Conservation (phyloP, 2,329 filamentous ascomycete species). For the Chalara sp. region DNA sequence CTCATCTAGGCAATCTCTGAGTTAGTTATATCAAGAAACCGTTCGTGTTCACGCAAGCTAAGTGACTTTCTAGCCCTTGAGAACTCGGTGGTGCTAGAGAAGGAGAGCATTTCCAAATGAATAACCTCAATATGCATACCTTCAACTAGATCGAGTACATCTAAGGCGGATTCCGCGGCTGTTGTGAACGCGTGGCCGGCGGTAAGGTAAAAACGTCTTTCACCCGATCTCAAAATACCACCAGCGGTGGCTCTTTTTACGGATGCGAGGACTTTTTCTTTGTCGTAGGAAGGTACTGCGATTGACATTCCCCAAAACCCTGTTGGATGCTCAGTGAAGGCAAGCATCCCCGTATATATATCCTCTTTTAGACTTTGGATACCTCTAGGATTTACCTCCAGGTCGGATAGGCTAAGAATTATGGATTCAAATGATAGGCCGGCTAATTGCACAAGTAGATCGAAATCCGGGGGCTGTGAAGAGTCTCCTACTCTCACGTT, state of each 20-base stretch:
- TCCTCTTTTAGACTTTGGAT: not conserved
- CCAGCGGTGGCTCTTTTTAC: not conserved
- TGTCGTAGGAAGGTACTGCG: not conserved
- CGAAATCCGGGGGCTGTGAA: constrained; percentile 5
- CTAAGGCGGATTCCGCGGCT: not conserved
- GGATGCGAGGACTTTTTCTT: not conserved
- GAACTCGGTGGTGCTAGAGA: no score
- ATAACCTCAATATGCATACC: not conserved
- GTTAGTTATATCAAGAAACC: no score
- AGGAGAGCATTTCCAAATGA: no score
- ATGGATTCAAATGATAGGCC: not conserved
- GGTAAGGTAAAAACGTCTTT: not conserved
- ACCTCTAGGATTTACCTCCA: not conserved
- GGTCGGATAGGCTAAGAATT: not conserved
- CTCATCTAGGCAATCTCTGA: no score
- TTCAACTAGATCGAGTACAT: not conserved
- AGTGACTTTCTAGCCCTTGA: no score
- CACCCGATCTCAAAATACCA: not conserved
- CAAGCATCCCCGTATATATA: not conserved
- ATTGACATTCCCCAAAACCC: not conserved
- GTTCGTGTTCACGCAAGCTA: no score
- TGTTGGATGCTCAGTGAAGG: not conserved
- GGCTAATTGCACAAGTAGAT: constrained; percentile 1
- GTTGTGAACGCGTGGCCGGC: not conserved
- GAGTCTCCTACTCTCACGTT: constrained; percentile 4